These are phyloP conservation scores for Mycena pura DNA, from an alignment of 768 basidiomycete genomes.

Conservation along the genomic window DNA sequence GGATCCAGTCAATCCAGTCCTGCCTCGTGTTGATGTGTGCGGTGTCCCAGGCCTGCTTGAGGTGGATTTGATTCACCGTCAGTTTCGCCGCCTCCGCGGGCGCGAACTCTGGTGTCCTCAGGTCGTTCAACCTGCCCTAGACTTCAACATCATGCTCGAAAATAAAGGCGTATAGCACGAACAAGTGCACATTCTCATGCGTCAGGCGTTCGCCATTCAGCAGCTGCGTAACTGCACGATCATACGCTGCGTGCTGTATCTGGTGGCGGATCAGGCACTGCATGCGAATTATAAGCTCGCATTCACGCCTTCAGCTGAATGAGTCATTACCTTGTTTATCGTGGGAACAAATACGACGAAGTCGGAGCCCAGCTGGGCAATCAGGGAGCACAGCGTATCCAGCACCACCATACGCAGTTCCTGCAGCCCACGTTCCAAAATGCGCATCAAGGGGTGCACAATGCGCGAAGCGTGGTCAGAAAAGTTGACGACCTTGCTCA, in stretches of 20 bases:
- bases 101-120: slow-evolving; percentile 71
- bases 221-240: slow-evolving; percentile 85
- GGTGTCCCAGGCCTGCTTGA: slow-evolving; percentile 96
- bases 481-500: slow-evolving; percentile 94
- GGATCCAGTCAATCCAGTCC: slow-evolving; percentile 97
- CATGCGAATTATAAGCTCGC: neutral
- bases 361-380: slow-evolving; percentile 93
- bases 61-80: slow-evolving; percentile 94
- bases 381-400: slow-evolving; percentile 91
- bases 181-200: slow-evolving; percentile 81
- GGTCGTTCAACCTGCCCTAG: slow-evolving; percentile 55
- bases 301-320: neutral
- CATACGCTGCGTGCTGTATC: slow-evolving; percentile 83
- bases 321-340: slow-evolving; percentile 81
- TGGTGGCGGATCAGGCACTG: slow-evolving; percentile 81
- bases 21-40: slow-evolving; percentile 78
- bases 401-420: slow-evolving; percentile 88
- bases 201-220: slow-evolving; percentile 92
- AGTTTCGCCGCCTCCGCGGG: slow-evolving; percentile 88
- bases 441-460: slow-evolving; percentile 92
- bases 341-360: slow-evolving; percentile 98
- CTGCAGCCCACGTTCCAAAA: slow-evolving; percentile 73
- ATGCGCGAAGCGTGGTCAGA: slow-evolving; percentile 97
- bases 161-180: slow-evolving; percentile 32
- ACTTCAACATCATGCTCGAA: no score